These are phyloP conservation scores for Barnettozyma populi DNA, from an alignment of 805 yeast species.

Conservation along the genomic window DNA sequence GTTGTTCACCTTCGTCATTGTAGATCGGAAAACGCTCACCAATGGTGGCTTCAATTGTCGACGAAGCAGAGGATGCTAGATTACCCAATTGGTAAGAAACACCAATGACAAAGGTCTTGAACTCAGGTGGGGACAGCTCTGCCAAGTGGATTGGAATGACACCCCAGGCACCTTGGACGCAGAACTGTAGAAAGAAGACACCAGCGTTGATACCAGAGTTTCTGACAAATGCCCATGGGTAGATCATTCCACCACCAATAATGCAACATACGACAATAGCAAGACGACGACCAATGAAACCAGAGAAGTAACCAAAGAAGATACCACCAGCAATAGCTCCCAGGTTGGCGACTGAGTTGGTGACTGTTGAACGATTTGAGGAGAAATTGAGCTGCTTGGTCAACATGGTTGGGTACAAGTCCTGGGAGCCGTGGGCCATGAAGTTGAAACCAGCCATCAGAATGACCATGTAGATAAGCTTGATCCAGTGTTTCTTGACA, in stretches of 20 bases:
- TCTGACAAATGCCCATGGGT: conserved; percentile 56
- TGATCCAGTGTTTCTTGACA: conserved; percentile 49
- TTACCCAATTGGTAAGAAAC: conserved; percentile 65
- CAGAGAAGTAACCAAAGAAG: conserved; percentile 48
- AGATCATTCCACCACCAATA: conserved; percentile 54
- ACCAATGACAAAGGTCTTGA: conserved; percentile 59
- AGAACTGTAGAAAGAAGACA: conserved; percentile 55
- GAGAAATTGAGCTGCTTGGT: conserved; percentile 40
- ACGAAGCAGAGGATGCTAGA: conserved; percentile 59
- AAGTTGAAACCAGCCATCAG: conserved; percentile 62
- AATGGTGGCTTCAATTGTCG: conserved; percentile 62
- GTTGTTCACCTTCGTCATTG: conserved; percentile 25
- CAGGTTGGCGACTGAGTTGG: conserved; percentile 50
- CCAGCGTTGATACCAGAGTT: conserved; percentile 49
- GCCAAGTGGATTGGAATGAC: conserved; percentile 57
- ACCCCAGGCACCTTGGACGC: conserved; percentile 70
- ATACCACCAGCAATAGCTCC: conserved; percentile 58
- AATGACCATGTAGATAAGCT: conserved; percentile 49
- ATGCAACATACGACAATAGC: conserved; percentile 47
- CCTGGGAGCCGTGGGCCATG: conserved; percentile 60
- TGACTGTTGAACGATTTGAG: conserved; percentile 43
- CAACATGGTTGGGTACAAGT: conserved; percentile 52
- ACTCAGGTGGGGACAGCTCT: conserved; percentile 58
- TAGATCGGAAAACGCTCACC: conserved; percentile 49
- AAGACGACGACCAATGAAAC: conserved; percentile 51